These are phyloP conservation scores for Diversispora epigaea DNA, from an alignment of 192 early-diverging fungal species.

Conservation along the genomic window DNA sequence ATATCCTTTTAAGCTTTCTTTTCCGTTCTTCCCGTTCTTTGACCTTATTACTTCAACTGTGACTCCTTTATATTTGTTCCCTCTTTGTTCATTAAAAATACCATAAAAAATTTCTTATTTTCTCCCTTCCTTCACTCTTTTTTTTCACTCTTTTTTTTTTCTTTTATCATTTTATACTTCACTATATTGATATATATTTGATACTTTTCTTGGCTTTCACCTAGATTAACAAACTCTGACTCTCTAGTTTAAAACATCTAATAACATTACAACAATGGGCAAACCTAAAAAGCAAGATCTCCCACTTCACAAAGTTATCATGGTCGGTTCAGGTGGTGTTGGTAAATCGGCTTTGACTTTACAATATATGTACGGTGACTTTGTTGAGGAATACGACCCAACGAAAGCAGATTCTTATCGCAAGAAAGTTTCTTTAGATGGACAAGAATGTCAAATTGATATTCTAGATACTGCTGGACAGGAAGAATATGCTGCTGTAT, in stretches of 20 bases:
- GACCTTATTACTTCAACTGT: neutral
- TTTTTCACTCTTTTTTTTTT: no score
- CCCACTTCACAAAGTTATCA: conserved; percentile 87
- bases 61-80: neutral
- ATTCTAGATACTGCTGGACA: conserved; percentile 89
- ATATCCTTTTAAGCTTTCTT: neutral
- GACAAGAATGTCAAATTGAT: conserved; percentile 80
- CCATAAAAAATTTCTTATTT: no score
- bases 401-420: conserved; percentile 91
- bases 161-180: no score
- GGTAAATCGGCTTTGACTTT: conserved; percentile 88
- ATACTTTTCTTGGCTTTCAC: neutral
- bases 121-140: no score
- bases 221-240: neutral
- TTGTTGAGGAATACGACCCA: conserved; percentile 92
- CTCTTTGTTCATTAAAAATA: neutral
- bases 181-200: no score
- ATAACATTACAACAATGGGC: conserved; percentile 49
- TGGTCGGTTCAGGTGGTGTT: conserved; percentile 89
- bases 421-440: conserved; percentile 76
- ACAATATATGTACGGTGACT: conserved; percentile 92
- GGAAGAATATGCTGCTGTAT: conserved; percentile 86
- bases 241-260: neutral
- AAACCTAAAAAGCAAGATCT: conserved; percentile 68
- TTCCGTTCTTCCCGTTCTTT: neutral